A percentile compares a stretch with the other conserved stretches of the same genome.
Evolutionary conservation across 2,329 filamentous ascomycete species (phyloP).

Genomic region (Chalara sp.): DNA sequence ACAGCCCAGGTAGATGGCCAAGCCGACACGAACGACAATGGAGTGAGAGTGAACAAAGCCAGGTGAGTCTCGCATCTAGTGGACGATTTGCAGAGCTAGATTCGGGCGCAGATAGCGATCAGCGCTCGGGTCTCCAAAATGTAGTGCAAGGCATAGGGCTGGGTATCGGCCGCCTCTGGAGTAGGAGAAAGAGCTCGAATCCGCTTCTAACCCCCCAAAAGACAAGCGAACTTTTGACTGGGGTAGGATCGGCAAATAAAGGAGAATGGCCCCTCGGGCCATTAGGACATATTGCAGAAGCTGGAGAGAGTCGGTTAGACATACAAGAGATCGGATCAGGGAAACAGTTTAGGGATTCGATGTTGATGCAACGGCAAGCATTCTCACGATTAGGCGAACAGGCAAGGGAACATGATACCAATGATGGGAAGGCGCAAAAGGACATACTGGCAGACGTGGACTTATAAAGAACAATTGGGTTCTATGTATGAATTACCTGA

Average conservation of each 20-base stretch:
- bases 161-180: background rate
- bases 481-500: too few species aligned
- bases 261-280: too few species aligned
- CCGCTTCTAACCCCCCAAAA: background rate
- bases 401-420: too few species aligned
- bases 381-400: background rate
- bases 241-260: too few species aligned
- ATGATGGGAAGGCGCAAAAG: too few species aligned
- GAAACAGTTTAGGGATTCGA: background rate
- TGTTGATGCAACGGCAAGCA: background rate
- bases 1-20: constrained; percentile 6
- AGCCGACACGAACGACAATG: constrained; percentile 18
- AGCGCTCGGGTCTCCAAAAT: background rate
- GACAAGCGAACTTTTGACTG: too few species aligned
- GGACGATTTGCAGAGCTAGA: background rate
- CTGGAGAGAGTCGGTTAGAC: background rate
- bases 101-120: background rate
- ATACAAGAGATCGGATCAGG: background rate
- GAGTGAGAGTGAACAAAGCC: constrained; percentile 4
- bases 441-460: too few species aligned
- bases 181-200: background rate
- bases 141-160: background rate
- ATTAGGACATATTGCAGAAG: background rate
- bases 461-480: too few species aligned
- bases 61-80: background rate